Evolutionary conservation across 768 basidiomycete genomes (phyloP), one percentile per base, ranked within the genome.

Genomic region (Leucogyrophana mollusca): DNA sequence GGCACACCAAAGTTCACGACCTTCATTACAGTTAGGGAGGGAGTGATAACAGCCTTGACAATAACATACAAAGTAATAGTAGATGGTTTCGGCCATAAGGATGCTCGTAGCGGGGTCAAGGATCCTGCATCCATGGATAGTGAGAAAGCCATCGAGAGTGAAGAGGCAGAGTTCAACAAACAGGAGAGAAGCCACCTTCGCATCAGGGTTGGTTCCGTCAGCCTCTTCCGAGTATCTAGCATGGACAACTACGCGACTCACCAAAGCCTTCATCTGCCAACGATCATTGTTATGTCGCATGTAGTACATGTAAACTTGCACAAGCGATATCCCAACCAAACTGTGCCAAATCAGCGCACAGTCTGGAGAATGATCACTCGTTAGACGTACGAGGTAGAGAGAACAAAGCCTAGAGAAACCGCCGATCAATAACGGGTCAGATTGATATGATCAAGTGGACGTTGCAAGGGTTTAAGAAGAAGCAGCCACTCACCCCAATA

Each of bases 271-370:
- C n/a, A 43, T 52, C 37, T 45, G 14, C 41, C 46, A 36, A 16
- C 46, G 40, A 44, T 55, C 55, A 14, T 48, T 45, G 40, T 43
- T 55, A 14, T 52, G 38, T 17, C 16, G 47, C 35, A 43, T 46
- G 46, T 51, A 56, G 30, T 55, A 56, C 16, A 56, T 42, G 24
- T 56, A 56, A 5, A 53, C 55, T 52, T 56, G 55, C 25, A 56
- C 55, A 17, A 56, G 40, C 18, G 55, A 56, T 20, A 56, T 56
- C 4, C 55, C 55, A n/a, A 56, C 54, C 8, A 55, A 43, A 30
- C 55, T 56, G 27, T 13, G 13, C 13, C 13, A 13, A 13, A 30
- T 30, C 8, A 11, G 2, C 11, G 44, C 23, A 38, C 18, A 18
- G 3, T 56, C 21, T 17, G 22, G n/a, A 24, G 9, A 17, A 24